A percentile compares a stretch with the other conserved stretches of the same genome.
Evolutionary conservation across 83 land plant species (phyloP).

Genomic region (Isoetes engelmannii): DNA sequence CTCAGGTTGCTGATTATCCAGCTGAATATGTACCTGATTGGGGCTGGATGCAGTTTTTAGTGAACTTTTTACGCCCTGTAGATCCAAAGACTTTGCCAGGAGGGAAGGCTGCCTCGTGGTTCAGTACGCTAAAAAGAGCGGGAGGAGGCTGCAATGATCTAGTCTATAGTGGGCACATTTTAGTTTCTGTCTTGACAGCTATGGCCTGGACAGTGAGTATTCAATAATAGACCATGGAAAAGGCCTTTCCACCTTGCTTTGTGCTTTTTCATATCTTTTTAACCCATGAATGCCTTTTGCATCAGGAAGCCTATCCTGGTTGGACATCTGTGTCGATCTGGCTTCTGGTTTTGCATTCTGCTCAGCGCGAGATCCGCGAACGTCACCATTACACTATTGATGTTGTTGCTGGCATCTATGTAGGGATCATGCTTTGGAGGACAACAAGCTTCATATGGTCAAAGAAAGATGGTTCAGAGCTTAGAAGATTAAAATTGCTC

Average conservation of each 20-base stretch:
- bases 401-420: constrained; percentile 73
- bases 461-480: constrained; percentile 30
- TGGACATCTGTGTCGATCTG: constrained; percentile 66
- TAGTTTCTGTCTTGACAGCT: constrained; percentile 86
- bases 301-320: constrained; percentile 96
- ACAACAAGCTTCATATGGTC: constrained; percentile 76
- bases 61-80: constrained; percentile 65
- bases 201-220: constrained; percentile 93
- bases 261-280: not conserved
- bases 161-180: constrained; percentile 87
- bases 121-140: constrained; percentile 70
- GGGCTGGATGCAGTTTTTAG: constrained; percentile 79
- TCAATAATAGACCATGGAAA: not conserved
- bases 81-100: constrained; percentile 19
- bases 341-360: constrained; percentile 73
- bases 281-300: not conserved
- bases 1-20: constrained; percentile 37
- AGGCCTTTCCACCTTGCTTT: not conserved
- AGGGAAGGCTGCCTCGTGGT: constrained; percentile 55
- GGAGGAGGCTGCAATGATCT: constrained; percentile 97
- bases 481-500: constrained; percentile 33
- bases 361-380: constrained; percentile 85
- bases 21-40: constrained; percentile 70
- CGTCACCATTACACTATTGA: constrained; percentile 91
- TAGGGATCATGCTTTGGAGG: constrained; percentile 82